These are phyloP conservation scores for Lasiodiplodia sp. DNA, from an alignment of 2,329 filamentous ascomycete species.

Conservation along the genomic window DNA sequence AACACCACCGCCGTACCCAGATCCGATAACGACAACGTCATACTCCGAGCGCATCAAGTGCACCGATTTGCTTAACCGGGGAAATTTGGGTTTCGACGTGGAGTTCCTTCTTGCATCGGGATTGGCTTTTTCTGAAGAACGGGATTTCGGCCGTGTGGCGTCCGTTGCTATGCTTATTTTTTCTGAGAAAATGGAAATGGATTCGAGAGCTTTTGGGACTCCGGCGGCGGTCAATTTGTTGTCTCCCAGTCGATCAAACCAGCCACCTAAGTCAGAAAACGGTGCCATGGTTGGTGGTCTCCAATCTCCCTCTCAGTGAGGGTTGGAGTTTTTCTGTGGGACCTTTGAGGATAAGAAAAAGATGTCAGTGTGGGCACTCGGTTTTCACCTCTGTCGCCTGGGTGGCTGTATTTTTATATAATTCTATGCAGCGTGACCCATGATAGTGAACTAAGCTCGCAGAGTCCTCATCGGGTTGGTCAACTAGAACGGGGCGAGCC, in stretches of 20 bases:
- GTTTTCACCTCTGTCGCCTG: no score
- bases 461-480: no score
- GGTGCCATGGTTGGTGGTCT: not conserved
- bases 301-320: no score
- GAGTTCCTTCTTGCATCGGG: not conserved
- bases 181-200: not conserved
- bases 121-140: not conserved
- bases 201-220: not conserved
- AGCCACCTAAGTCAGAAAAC: not conserved
- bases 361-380: no score
- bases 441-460: no score
- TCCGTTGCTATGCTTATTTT: not conserved
- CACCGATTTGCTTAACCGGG: slow-evolving; percentile 52
- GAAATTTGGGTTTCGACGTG: not conserved
- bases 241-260: not conserved
- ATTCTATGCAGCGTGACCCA: no score
- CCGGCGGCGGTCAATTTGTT: not conserved
- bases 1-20: slow-evolving; percentile 72
- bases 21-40: slow-evolving; percentile 72
- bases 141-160: not conserved
- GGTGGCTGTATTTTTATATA: no score
- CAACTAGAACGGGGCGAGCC: no score
- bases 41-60: slow-evolving; percentile 66
- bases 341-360: no score
- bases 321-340: no score